phyloP scores from a whole-genome alignment of 2,329 filamentous ascomycete species.

The Phyllosticta citrichinensis region DNA sequence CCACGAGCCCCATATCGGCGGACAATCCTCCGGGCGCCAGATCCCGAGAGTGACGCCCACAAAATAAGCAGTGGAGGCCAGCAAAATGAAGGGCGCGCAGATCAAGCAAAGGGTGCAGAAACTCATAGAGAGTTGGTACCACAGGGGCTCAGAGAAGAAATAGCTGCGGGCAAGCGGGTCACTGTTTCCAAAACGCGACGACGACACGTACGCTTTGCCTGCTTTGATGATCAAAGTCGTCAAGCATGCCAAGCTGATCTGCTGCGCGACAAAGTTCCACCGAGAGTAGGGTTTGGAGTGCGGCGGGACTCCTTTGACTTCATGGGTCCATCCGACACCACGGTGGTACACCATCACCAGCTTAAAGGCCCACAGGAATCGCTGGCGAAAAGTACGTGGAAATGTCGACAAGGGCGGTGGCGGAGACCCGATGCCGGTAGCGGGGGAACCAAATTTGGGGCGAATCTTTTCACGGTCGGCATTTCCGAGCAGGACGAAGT shows the following conservation, averaged over 20 bases:
- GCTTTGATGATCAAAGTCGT: conserved; percentile 14
- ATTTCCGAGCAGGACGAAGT: neutral
- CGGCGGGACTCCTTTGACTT: conserved; percentile 20
- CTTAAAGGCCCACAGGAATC: neutral
- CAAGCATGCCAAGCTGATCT: conserved; percentile 12
- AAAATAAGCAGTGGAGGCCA: conserved; percentile 8
- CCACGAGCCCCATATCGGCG: conserved; percentile 17
- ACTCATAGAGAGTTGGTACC: conserved; percentile 14
- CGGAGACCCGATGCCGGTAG: neutral
- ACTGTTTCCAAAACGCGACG: conserved; percentile 17
- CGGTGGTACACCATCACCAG: conserved; percentile 14
- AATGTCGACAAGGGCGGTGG: neutral
- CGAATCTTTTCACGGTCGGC: neutral
- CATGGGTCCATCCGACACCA: conserved; percentile 19
- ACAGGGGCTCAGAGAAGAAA: conserved; percentile 13
- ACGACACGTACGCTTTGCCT: conserved; percentile 14
- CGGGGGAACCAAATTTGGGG: neutral
- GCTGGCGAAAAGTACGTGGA: too few relatives aligned
- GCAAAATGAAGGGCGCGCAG: conserved; percentile 14
- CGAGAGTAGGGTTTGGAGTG: conserved; percentile 15
- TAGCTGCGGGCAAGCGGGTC: neutral
- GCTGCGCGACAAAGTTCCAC: conserved; percentile 18
- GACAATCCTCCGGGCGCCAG: conserved; percentile 19
- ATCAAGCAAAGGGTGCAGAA: conserved; percentile 15
- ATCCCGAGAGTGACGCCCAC: conserved; percentile 15